phyloP scores from a whole-genome alignment of 495 filamentous ascomycete genomes.

The Cercophora sp. region DNA sequence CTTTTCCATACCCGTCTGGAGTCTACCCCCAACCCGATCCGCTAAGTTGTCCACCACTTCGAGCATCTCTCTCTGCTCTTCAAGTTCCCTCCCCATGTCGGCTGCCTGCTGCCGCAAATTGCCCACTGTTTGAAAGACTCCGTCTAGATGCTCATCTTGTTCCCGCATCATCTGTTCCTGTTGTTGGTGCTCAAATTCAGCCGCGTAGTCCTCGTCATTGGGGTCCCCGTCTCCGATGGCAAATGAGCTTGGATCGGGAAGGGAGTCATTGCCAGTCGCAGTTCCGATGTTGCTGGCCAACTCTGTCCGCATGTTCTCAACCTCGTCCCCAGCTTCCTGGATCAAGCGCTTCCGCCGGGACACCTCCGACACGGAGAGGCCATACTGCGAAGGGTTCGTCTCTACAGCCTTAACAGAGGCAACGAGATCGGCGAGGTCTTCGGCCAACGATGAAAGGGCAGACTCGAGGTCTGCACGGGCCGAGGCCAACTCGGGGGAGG shows the following conservation, averaged over 20 bases:
- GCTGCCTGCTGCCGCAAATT: conserved; percentile 85
- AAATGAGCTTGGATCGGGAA: conserved; percentile 73
- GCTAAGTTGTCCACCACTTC: conserved; percentile 75
- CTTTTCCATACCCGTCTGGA: conserved; percentile 81
- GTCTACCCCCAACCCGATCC: conserved; percentile 80
- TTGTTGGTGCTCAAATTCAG: conserved; percentile 87
- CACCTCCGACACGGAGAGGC: conserved; percentile 80
- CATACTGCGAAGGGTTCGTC: conserved; percentile 83
- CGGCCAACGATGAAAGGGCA: conserved; percentile 69
- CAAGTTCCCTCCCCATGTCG: conserved; percentile 91
- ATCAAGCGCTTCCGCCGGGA: conserved; percentile 76
- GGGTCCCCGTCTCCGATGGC: conserved; percentile 38
- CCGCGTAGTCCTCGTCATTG: conserved; percentile 56
- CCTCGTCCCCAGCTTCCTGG: conserved; percentile 80
- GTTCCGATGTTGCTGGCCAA: conserved; percentile 43
- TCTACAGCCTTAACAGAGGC: conserved; percentile 87
- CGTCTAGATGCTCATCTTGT: conserved; percentile 89
- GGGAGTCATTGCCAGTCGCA: conserved; percentile 27
- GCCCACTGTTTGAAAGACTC: conserved; percentile 87
- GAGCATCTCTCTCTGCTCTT: conserved; percentile 82
- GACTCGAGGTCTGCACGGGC: conserved; percentile 77
- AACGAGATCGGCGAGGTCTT: conserved; percentile 85
- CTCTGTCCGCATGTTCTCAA: conserved; percentile 86
- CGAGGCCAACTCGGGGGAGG: conserved; percentile 80
- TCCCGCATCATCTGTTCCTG: conserved; percentile 90